Base-by-base conservation (phyloP, 1,139 yeast genomes). In the Scheffersomyces quercinus region DNA sequence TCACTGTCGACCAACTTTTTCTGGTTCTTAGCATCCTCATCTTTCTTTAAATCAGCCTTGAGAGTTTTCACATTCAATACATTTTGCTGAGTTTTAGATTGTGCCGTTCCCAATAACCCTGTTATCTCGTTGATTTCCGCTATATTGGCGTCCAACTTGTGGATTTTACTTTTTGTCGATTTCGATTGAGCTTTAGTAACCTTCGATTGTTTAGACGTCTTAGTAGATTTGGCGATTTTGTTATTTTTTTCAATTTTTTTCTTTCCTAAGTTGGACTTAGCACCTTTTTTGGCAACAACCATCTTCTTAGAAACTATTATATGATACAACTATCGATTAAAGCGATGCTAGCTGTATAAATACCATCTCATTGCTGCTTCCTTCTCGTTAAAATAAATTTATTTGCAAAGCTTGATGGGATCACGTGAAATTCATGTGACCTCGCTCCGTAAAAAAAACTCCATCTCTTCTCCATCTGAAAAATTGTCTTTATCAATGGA, bases 1-100 rank as follows among this genome's bases (percentile, higher is more conserved):
- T 79, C 85, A 35, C 68, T 66, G 33, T 83, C 80, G 3, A 79
- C 75, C 42, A 68, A 60, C 50, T 75, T 69, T 37, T 71, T 65
- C 44, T 67, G 58, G 20, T 61, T 60, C 46, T 67, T 65, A 12
- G 60, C 61, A 45, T 72, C 64, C 44, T 71, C 68, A 37, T 75
- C 75, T 35, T 66, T 63, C 41, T 65, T 62, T 46, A 72, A 64
- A 50, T 81, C 90, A 28, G 68, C 67, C 45, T 68, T 59, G 42
- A 65, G 56, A 33, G 63, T 59, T 28, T 64, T 53, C 2, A 70
- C 67, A 41, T 68, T 71, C 44, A 73, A 60, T 1, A 60, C 65
- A 39, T 57, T 61, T 38, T 55, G 52, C 10, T 51, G 51, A 29
- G 47, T 43, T 42, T 9, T 53, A 40, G 33, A 40, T 41, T 31